A percentile compares a stretch with the other conserved stretches of the same genome.
These are phyloP conservation scores for Curvularia hawaiiensis DNA, from an alignment of 2,329 filamentous ascomycete species.

Conservation along the genomic window DNA sequence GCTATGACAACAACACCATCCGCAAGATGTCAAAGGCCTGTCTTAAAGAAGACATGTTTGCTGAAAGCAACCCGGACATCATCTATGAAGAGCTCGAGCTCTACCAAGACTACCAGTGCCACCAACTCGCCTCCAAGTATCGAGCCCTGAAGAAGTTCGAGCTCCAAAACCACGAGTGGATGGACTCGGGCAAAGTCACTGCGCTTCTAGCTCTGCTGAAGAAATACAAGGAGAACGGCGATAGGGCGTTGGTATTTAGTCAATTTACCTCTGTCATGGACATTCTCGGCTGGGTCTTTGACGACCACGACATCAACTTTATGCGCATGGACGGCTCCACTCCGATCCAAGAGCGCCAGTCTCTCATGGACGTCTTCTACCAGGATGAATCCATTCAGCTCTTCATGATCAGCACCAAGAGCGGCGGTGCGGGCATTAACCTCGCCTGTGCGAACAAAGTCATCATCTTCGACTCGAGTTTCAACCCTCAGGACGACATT, in stretches of 20 bases:
- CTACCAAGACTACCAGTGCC: constrained; percentile 67
- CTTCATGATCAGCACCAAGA: constrained; percentile 91
- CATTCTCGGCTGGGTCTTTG: constrained; percentile 82
- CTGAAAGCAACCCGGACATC: constrained; percentile 55
- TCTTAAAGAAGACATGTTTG: constrained; percentile 68
- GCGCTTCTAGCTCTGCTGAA: constrained; percentile 77
- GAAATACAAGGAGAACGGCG: constrained; percentile 76
- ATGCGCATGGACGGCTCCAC: constrained; percentile 88
- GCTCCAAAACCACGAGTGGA: constrained; percentile 67
- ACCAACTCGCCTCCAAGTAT: constrained; percentile 61
- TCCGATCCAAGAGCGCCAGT: constrained; percentile 80
- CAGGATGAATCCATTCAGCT: constrained; percentile 77
- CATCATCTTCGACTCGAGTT: constrained; percentile 94
- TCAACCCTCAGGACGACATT: constrained; percentile 98
- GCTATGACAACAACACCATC: constrained; percentile 77
- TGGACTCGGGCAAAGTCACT: constrained; percentile 83
- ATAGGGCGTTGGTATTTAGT: constrained; percentile 88
- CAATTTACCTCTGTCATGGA: constrained; percentile 93
- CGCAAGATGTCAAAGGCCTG: constrained; percentile 78
- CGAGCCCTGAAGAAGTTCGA: constrained; percentile 60
- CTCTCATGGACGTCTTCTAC: constrained; percentile 87
- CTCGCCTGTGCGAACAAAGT: constrained; percentile 96
- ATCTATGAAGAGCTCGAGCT: constrained; percentile 60
- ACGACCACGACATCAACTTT: constrained; percentile 73
- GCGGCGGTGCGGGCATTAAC: constrained; percentile 97